Evolutionary conservation across 768 basidiomycete species (phyloP).

Genomic region (Leccinellum albellum): DNA sequence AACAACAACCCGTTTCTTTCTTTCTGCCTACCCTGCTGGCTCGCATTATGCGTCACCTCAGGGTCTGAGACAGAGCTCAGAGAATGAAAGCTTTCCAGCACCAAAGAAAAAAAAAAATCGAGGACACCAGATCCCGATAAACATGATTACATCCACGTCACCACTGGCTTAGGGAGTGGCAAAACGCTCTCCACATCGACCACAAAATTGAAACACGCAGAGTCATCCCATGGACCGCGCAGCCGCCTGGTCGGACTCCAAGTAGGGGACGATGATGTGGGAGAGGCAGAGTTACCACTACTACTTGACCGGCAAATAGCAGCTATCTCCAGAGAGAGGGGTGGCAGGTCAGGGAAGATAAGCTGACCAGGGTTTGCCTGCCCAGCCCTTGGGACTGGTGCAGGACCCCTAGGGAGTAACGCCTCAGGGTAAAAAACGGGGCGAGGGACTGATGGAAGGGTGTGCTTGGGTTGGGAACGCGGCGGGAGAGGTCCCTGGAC

Average conservation of each 20-base stretch:
- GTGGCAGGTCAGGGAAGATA: slow-evolving; percentile 22
- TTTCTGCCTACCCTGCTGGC: background rate
- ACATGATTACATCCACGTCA: slow-evolving; percentile 17
- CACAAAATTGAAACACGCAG: slow-evolving; percentile 38
- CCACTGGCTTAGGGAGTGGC: slow-evolving; percentile 44
- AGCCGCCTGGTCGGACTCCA: slow-evolving; percentile 18
- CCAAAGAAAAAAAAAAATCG: background rate
- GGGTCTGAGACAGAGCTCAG: background rate
- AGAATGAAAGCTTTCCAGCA: slow-evolving; percentile 3
- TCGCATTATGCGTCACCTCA: background rate
- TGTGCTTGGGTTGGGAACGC: slow-evolving; percentile 60
- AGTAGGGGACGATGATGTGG: slow-evolving; percentile 13
- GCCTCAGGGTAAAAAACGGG: slow-evolving; percentile 44
- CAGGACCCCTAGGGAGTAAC: slow-evolving; percentile 19
- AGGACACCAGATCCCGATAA: background rate
- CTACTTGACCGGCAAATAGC: slow-evolving; percentile 15
- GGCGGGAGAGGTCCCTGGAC: slow-evolving; percentile 57
- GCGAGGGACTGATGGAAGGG: slow-evolving; percentile 61
- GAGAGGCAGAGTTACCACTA: slow-evolving; percentile 6
- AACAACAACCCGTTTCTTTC: background rate
- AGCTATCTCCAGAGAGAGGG: slow-evolving; percentile 21
- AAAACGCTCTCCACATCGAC: slow-evolving; percentile 49
- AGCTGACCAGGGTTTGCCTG: slow-evolving; percentile 3
- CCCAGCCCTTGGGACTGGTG: slow-evolving; percentile 17
- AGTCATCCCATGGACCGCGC: slow-evolving; percentile 61